phyloP scores from a whole-genome alignment of 331 rosid genomes.

The Malus hybrid region DNA sequence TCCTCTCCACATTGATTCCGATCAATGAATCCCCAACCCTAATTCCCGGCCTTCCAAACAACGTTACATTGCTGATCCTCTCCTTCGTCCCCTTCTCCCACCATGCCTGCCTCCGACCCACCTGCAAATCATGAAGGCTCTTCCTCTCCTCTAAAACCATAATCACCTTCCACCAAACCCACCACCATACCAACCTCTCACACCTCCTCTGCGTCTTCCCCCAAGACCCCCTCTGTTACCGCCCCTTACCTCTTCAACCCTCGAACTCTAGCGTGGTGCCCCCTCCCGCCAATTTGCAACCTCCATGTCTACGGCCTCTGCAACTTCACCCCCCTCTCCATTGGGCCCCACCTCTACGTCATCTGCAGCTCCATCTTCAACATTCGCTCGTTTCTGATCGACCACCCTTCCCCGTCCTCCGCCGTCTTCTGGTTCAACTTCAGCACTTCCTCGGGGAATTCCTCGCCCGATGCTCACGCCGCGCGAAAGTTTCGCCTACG shows the following conservation, averaged over 20 bases:
- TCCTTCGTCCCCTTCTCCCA: slow-evolving; percentile 52
- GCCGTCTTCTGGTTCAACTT: slow-evolving; percentile 51
- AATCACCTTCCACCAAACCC: slow-evolving; percentile 32
- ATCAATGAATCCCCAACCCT: slow-evolving; percentile 20
- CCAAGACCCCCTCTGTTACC: slow-evolving; percentile 50
- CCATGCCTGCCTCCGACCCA: slow-evolving; percentile 54
- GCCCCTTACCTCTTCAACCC: slow-evolving; percentile 77
- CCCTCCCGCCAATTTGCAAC: slow-evolving; percentile 52
- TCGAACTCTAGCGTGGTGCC: slow-evolving; percentile 51
- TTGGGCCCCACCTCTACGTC: slow-evolving; percentile 52
- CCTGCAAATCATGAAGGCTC: slow-evolving; percentile 60
- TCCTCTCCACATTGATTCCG: not conserved
- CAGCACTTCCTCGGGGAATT: slow-evolving; percentile 35
- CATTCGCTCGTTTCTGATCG: slow-evolving; percentile 75
- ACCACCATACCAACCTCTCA: slow-evolving; percentile 14
- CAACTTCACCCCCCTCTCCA: slow-evolving; percentile 58
- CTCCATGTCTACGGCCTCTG: slow-evolving; percentile 77
- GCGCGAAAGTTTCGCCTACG: slow-evolving; percentile 81
- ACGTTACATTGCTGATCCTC: slow-evolving; percentile 46
- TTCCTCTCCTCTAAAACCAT: slow-evolving; percentile 52
- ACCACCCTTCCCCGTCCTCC: slow-evolving; percentile 59
- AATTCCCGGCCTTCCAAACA: slow-evolving; percentile 78
- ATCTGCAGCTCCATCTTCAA: slow-evolving; percentile 80
- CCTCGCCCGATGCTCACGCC: slow-evolving; percentile 64
- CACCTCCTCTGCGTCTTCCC: slow-evolving; percentile 79